Base-by-base conservation (phyloP, 2,329 filamentous ascomycete species). In the Monosporascus sp. region DNA sequence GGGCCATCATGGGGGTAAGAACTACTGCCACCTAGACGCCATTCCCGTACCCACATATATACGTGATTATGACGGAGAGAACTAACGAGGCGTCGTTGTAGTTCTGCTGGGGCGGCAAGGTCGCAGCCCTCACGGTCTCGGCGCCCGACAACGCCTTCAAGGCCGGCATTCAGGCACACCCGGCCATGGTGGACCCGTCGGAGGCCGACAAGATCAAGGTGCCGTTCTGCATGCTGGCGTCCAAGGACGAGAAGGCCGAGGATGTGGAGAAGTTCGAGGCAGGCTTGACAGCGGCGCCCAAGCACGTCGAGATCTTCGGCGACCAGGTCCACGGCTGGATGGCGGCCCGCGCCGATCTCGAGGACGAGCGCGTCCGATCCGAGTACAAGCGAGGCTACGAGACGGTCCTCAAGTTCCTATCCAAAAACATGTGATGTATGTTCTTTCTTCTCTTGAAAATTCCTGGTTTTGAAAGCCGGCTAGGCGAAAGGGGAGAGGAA, bases 281-380 rank as follows among this genome's bases (percentile, higher is more conserved):
- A n/a, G 73, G 72, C 9, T 74, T 88, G 50, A 73, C 70, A 27
- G 78, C 73, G 2, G 70, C 31, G 4, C 11, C 79, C 54, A 83
- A 84, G 63, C 77, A 84, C 57, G 79, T 87, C 51, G 85, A 89
- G 74, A 83, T 68, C n/a, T 89, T 87, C 63, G 62, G 64, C 24
- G 83, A 83, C 63, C 86, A 87, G 76, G 78, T 85, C 64, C 86
- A 90, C 69, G 86, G 86, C 45, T 90, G 85, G 85, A 90, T 89
- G 86, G 84, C 82, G 1, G 85, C 86, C 1, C 79, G 85, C 26
- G 76, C 80, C 0, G 73, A 88, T 63, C 71, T 89, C 31, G 73
- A 76, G 36, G 73, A 86, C 47, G 71, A 75, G 48, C 77, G 76
- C 43, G 79, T 83, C 64, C 81, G 79, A 68, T 77, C 80, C 59